Conservation (phyloP, 106 monocot species). For the Acorus gramineus region DNA sequence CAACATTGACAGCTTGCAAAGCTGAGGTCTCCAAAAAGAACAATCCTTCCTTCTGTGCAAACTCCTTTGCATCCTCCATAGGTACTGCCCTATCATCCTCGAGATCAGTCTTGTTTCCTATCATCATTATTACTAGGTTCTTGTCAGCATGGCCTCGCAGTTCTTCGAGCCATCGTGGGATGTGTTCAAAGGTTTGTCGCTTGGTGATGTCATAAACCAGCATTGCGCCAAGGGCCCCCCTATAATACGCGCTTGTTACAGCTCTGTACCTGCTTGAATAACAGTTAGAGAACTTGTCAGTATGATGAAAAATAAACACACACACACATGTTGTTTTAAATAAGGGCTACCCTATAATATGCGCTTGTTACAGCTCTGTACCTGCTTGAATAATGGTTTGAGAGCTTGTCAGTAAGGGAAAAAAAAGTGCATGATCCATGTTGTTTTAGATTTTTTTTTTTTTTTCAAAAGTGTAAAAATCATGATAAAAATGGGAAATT, state of each 20-base stretch:
- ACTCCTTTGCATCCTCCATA: constrained; percentile 74
- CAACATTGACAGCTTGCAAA: constrained; percentile 64
- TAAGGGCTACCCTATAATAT: no score
- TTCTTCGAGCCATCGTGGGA: constrained; percentile 86
- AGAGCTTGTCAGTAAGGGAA: no score
- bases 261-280: constrained; percentile 65
- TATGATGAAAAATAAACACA: no score
- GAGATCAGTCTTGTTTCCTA: constrained; percentile 88
- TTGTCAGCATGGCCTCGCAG: constrained; percentile 85
- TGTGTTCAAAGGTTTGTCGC: constrained; percentile 91
- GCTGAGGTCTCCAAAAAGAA: constrained; percentile 98
- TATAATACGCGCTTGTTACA: constrained; percentile 89
- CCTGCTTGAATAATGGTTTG: no score
- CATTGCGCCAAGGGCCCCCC: constrained; percentile 88
- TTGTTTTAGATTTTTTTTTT: no score
- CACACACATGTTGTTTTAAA: no score
- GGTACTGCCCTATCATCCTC: constrained; percentile 68
- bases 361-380: no score
- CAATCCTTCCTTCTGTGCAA: constrained; percentile 79
- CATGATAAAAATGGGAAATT: no score
- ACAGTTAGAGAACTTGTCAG: no score
- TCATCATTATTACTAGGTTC: constrained; percentile 86
- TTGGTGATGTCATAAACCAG: constrained; percentile 94
- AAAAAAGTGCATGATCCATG: no score
- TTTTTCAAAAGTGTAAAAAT: no score